phyloP scores from a whole-genome alignment of 1,139 yeast genomes.

The Suhomyces yuchorum region DNA sequence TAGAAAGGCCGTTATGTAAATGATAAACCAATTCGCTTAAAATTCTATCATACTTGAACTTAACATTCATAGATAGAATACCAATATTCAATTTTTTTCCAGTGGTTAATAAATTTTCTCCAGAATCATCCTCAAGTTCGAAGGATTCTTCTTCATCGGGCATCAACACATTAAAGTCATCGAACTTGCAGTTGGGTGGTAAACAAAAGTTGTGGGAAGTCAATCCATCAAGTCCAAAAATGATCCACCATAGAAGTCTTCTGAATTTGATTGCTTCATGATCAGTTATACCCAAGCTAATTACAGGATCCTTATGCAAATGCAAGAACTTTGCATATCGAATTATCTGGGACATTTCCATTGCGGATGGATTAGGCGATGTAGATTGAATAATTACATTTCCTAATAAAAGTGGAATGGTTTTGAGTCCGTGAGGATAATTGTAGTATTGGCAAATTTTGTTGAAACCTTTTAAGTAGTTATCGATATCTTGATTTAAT shows the following conservation, averaged over 20 bases:
- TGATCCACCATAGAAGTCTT: slow-evolving; percentile 66
- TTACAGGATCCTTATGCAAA: slow-evolving; percentile 59
- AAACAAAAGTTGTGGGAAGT: slow-evolving; percentile 59
- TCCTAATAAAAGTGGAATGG: slow-evolving; percentile 49
- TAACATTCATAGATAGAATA: slow-evolving; percentile 51
- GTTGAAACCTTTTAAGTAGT: slow-evolving; percentile 49
- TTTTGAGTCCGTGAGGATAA: slow-evolving; percentile 54
- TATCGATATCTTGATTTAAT: slow-evolving; percentile 52
- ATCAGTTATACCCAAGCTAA: slow-evolving; percentile 50
- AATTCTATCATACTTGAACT: slow-evolving; percentile 53
- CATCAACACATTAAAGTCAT: slow-evolving; percentile 58
- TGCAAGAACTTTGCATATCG: slow-evolving; percentile 59
- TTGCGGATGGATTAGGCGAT: slow-evolving; percentile 55
- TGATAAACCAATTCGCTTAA: slow-evolving; percentile 54
- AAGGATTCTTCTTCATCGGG: slow-evolving; percentile 52
- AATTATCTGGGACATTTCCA: slow-evolving; percentile 52
- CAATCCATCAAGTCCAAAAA: slow-evolving; percentile 59
- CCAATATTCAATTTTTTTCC: slow-evolving; percentile 38
- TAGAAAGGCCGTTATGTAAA: slow-evolving; percentile 42
- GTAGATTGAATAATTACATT: slow-evolving; percentile 58
- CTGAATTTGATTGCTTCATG: slow-evolving; percentile 52
- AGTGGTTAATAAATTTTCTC: slow-evolving; percentile 10
- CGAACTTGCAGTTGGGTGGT: slow-evolving; percentile 56
- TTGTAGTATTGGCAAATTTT: slow-evolving; percentile 52
- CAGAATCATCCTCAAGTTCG: slow-evolving; percentile 17